These are phyloP conservation scores for Cladorrhinum samala DNA, from an alignment of 495 filamentous ascomycete genomes.

Conservation along the genomic window DNA sequence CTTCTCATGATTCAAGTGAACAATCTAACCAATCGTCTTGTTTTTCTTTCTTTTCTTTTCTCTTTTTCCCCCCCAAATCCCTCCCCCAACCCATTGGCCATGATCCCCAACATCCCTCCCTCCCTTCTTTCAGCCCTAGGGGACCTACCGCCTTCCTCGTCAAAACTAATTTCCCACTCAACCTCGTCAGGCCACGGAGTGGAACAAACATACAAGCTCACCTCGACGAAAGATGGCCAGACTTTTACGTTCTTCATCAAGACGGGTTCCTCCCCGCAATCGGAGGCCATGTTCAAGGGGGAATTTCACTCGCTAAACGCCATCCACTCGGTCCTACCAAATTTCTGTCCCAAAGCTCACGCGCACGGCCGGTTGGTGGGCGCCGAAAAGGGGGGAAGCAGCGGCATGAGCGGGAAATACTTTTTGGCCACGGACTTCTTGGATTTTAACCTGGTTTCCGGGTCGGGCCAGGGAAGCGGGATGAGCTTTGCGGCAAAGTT, in stretches of 20 bases:
- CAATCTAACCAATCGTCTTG: no score
- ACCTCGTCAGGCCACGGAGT: constrained; percentile 53
- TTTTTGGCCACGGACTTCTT: constrained; percentile 84
- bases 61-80: no score
- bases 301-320: constrained; percentile 82
- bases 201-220: constrained; percentile 63
- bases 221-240: constrained; percentile 43
- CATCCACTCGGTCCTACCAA: constrained; percentile 62
- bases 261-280: constrained; percentile 56
- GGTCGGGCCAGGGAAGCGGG: constrained; percentile 31
- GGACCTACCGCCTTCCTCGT: constrained; percentile 50
- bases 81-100: no score
- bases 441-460: constrained; percentile 47
- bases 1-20: no score
- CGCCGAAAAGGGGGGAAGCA: background rate
- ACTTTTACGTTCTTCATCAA: constrained; percentile 74
- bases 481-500: constrained; percentile 65
- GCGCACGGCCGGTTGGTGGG: constrained; percentile 59
- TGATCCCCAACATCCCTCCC: constrained; percentile 38
- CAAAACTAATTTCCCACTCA: constrained; percentile 58
- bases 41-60: no score
- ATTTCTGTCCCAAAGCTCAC: constrained; percentile 65
- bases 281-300: constrained; percentile 72
- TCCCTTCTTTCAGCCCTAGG: constrained; percentile 59
- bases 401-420: constrained; percentile 34